Percentiles rank a stretch among this genome's conserved stretches.
Conservation (phyloP, 306 rosid species). For the Prunus campanulata region DNA sequence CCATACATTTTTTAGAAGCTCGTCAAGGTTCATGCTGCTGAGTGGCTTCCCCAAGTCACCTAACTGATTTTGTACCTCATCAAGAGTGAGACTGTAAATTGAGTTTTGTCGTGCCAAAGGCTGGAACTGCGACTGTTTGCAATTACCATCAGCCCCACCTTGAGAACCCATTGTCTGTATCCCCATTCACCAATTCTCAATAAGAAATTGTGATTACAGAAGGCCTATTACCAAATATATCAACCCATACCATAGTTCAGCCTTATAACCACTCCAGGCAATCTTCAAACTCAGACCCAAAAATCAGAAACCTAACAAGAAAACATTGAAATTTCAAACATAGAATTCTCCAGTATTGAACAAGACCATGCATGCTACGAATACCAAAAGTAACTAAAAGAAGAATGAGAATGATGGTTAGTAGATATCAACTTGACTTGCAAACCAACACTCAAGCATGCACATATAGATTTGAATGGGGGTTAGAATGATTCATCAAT, state of each 20-base stretch:
- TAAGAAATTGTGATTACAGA: conserved; percentile 23
- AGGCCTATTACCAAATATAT: conserved; percentile 11
- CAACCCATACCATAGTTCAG: conserved; percentile 17
- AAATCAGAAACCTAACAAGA: conserved; percentile 2
- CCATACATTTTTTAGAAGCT: conserved; percentile 90
- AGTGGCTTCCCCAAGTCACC: conserved; percentile 92
- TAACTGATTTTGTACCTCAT: conserved; percentile 90
- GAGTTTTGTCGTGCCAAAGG: conserved; percentile 69
- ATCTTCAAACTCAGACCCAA: conserved; percentile 5
- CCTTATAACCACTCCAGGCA: neutral
- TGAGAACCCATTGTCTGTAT: conserved; percentile 82
- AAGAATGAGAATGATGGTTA: neutral
- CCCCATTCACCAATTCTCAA: conserved; percentile 47
- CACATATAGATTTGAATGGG: neutral
- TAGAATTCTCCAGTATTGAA: neutral
- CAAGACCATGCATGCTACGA: neutral
- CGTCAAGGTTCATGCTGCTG: conserved; percentile 93
- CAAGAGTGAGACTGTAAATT: conserved; percentile 79
- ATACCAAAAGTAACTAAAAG: neutral
- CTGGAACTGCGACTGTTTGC: conserved; percentile 63
- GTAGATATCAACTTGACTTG: neutral
- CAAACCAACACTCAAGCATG: neutral
- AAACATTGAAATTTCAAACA: neutral
- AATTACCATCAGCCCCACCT: conserved; percentile 61
- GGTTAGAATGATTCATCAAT: neutral